Conservation (phyloP, 23 red algal species). For the Gracilariopsis chorda region DNA sequence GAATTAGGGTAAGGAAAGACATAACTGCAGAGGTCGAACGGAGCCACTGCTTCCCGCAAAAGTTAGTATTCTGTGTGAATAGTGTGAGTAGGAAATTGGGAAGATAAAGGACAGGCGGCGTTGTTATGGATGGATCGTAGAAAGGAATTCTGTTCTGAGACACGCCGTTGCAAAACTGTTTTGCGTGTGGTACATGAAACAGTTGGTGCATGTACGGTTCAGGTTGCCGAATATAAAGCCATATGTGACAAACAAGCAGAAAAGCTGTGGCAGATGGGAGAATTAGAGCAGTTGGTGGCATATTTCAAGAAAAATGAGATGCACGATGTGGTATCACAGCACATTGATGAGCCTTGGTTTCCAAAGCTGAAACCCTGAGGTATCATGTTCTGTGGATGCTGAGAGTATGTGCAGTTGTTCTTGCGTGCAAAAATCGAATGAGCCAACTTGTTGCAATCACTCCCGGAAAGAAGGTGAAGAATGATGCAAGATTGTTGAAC, state of each 20-base stretch:
- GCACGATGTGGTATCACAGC: too few relatives aligned
- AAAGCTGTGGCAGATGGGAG: background rate
- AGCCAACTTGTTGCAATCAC: too few relatives aligned
- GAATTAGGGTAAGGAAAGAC: background rate
- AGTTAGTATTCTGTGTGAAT: background rate
- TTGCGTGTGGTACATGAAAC: slow-evolving; percentile 73
- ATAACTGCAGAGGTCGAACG: slow-evolving; percentile 21
- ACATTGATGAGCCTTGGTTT: too few relatives aligned
- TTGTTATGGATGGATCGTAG: slow-evolving; percentile 60
- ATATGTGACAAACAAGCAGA: background rate
- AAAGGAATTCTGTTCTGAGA: background rate
- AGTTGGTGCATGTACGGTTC: slow-evolving; percentile 84
- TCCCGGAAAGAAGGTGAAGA: too few relatives aligned
- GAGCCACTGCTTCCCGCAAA: slow-evolving; percentile 13
- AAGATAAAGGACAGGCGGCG: slow-evolving; percentile 63
- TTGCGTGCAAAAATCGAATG: too few relatives aligned
- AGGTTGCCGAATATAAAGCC: slow-evolving; percentile 58
- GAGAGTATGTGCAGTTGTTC: too few relatives aligned
- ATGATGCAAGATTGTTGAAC: too few relatives aligned
- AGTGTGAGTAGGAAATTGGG: slow-evolving; percentile 21
- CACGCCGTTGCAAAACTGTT: slow-evolving; percentile 27
- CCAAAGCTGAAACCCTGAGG: too few relatives aligned
- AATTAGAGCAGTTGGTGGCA: background rate
- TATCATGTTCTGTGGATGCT: too few relatives aligned
- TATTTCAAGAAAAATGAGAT: too few relatives aligned